Evolutionary conservation across 2,329 filamentous ascomycete genomes (phyloP), one percentile per base, ranked within the genome.

Genomic region (Pestalotiopsis sp.): DNA sequence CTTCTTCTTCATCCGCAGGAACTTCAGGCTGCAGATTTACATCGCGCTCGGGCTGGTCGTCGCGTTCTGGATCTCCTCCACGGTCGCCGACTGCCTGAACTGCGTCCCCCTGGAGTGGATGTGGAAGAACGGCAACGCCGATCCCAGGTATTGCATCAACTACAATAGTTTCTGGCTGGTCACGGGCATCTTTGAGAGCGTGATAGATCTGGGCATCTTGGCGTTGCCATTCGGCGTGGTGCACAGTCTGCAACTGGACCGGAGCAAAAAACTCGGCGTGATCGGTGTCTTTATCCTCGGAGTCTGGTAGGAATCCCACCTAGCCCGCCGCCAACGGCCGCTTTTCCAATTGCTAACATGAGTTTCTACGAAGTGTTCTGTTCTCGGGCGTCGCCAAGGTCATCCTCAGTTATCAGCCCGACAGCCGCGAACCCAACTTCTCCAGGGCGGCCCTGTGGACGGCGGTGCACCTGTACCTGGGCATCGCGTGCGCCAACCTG

Each of bases 1-100:
- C 25, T 75, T 80, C 25, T 80, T 80, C 66, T 71, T 70, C 56
- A 66, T 74, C 12, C 74, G 69, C 59, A 20, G 20, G 0, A 59
- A 69, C 4, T 78, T 79, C 56, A 73, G 75, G 14, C 68, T 68
- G 3, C 75, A 76, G 61, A 67, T 77, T 0, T 70, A 69, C 13
- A 20, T 70, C 17, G 66, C 70, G 0, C 68, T 69, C 39, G 65
- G 20, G 1, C 39, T 75, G 11, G 73, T 77, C 2, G 13, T 72
- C 4, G 67, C 65, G 0, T 77, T 72, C 67, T 76, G 73, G 74
- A 52, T 74, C 5, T 71, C 70, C 1, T 72, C 68, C 9, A 74
- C 73, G 2, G 41, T 76, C 4, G 72, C 75, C 13, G 71, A 70
- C 0, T 67, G 76, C 4, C 70, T 71, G 31, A 75, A 72, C 20